These are phyloP conservation scores for Malus sieversii DNA, from an alignment of 306 rosid genomes.

Conservation along the genomic window DNA sequence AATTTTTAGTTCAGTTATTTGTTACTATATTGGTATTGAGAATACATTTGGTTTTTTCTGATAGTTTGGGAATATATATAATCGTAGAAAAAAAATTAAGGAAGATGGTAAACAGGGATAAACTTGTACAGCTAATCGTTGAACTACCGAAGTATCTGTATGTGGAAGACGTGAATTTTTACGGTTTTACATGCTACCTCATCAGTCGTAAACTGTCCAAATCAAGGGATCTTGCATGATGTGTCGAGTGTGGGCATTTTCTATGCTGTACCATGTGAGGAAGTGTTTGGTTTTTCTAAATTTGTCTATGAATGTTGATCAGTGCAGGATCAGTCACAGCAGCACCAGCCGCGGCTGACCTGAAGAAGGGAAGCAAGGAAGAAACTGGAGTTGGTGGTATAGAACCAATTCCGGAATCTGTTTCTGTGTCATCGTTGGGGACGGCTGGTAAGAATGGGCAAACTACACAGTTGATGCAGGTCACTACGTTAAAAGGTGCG, in stretches of 20 bases:
- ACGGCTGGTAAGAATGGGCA: conserved; percentile 32
- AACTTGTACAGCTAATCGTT: neutral
- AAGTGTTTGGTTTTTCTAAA: conserved; percentile 18
- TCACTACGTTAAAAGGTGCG: conserved; percentile 31
- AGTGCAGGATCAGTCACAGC: conserved; percentile 42
- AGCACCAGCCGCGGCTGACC: conserved; percentile 16
- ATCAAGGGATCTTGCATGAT: neutral
- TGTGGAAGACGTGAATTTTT: neutral
- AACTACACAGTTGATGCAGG: conserved; percentile 23
- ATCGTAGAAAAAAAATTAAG: neutral
- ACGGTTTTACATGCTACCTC: neutral
- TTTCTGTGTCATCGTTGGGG: conserved; percentile 18
- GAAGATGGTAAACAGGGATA: neutral
- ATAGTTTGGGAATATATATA: neutral
- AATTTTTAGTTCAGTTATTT: neutral
- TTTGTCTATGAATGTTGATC: conserved; percentile 20
- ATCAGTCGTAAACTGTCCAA: neutral
- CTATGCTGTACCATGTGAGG: neutral
- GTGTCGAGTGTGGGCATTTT: neutral
- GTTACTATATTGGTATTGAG: neutral
- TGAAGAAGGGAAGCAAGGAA: conserved; percentile 26
- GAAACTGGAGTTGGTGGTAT: conserved; percentile 28
- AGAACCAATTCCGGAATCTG: conserved; percentile 31
- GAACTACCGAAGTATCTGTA: neutral
- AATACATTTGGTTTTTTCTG: neutral